Evolutionary conservation across 2,329 filamentous ascomycete species (phyloP), one percentile per base, ranked within the genome.

Genomic region (Pyrenophora teres): DNA sequence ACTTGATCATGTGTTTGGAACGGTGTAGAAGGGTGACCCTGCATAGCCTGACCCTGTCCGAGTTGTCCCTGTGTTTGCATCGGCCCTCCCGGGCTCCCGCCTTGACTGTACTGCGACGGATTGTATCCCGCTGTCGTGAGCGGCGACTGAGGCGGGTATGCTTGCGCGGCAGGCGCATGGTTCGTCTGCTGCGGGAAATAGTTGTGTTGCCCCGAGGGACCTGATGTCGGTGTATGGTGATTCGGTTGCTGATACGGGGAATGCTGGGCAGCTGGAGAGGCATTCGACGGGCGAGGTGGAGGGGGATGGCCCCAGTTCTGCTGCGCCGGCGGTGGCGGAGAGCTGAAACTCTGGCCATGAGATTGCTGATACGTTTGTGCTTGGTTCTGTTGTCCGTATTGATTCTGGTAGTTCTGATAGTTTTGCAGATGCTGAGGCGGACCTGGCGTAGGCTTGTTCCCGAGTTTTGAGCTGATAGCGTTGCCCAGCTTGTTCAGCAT

Each of bases 401-500:
- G 64, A 19, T 65, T 50, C 46, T 72, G 70, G 25, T 71, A 72
- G 46, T 60, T 69, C 19, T 67, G 63, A 39, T 70, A 70, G 52
- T 57, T 70, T 39, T 69, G 62, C 6, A 67, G 43, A 52, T 71
- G 63, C 44, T 67, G 66, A 5, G 68, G 65, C 3, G 67, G 63
- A 16, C 55, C 56, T 8, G 53, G 42, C 4, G 60, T 21, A 10
- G 59, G 63, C 54, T 71, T 71, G 46, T 55, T 63, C 7, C 65
- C 61, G 19, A 72, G 46, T 52, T 67, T 70, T 7, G 68, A 70
- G 61, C 65, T 71, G 21, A 73, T 69, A 7, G 65, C 68, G 62
- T 73, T 73, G 38, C 66, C 62, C 33, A 73, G 42, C 52, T 72
- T 73, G 49, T 72, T 65, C 43, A 72, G 27, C 63, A 72, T 68